These are phyloP conservation scores for Saccharomycopsis babjevae DNA, from an alignment of 805 yeast species.

Conservation along the genomic window DNA sequence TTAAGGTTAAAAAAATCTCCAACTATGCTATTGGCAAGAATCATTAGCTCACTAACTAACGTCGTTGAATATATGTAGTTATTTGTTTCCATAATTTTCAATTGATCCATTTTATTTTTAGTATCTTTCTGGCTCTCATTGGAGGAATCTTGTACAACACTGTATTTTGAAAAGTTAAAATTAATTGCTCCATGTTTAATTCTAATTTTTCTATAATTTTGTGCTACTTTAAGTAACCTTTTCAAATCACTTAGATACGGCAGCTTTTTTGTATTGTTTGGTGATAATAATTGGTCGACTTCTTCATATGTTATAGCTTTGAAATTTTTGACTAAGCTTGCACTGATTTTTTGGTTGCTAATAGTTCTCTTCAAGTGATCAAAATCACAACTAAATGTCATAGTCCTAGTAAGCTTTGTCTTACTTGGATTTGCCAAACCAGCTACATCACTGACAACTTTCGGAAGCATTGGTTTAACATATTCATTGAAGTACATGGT, in stretches of 20 bases:
- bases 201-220: slow-evolving; percentile 25
- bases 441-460: slow-evolving; percentile 36
- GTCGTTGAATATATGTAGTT: slow-evolving; percentile 18
- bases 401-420: slow-evolving; percentile 32
- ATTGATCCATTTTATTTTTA: neutral
- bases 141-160: slow-evolving; percentile 7
- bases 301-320: slow-evolving; percentile 49
- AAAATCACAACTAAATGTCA: slow-evolving; percentile 34
- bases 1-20: slow-evolving; percentile 37
- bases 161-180: slow-evolving; percentile 19
- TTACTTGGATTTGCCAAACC: slow-evolving; percentile 38
- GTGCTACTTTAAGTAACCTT: slow-evolving; percentile 27
- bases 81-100: neutral
- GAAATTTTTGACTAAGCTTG: slow-evolving; percentile 37
- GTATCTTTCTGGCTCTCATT: slow-evolving; percentile 22
- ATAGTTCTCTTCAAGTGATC: slow-evolving; percentile 21
- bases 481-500: slow-evolving; percentile 69
- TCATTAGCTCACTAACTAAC: slow-evolving; percentile 79
- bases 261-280: slow-evolving; percentile 18
- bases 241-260: slow-evolving; percentile 26
- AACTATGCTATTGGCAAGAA: slow-evolving; percentile 57
- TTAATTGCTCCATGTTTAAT: slow-evolving; percentile 31
- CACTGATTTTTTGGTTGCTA: slow-evolving; percentile 24
- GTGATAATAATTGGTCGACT: slow-evolving; percentile 42
- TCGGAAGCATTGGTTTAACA: slow-evolving; percentile 63